These are phyloP conservation scores for Termitomyces sp. DNA, from an alignment of 768 basidiomycete species.

Conservation along the genomic window DNA sequence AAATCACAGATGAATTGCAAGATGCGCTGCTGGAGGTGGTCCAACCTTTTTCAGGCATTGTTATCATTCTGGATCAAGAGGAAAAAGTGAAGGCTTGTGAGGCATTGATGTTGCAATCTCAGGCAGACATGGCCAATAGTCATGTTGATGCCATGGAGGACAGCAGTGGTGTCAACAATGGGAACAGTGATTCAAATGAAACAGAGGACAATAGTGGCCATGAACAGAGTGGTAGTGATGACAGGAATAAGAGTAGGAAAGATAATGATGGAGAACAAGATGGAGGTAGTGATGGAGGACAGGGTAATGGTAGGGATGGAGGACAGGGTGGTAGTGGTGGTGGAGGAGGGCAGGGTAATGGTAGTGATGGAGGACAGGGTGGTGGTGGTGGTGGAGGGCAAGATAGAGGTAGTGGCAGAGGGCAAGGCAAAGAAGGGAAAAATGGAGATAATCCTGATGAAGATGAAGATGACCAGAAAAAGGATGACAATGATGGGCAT, in stretches of 20 bases:
- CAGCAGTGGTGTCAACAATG: background rate
- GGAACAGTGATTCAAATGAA: background rate
- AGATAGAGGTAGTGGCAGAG: no score
- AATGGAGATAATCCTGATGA: background rate
- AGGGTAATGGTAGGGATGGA: background rate
- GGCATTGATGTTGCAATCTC: background rate
- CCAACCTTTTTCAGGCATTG: background rate
- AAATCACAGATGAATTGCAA: background rate
- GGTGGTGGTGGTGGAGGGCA: background rate
- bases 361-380: rapidly evolving
- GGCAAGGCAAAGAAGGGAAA: background rate
- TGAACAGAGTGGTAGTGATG: background rate
- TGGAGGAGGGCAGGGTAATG: no score
- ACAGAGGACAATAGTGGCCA: no score
- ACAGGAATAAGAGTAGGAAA: background rate
- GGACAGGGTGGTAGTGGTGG: background rate
- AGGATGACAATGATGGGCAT: no score
- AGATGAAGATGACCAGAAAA: background rate
- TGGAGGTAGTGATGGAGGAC: background rate
- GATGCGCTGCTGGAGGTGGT: background rate
- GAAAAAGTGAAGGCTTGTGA: no score
- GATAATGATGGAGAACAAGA: rapidly evolving
- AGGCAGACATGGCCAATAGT: background rate
- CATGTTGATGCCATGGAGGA: background rate
- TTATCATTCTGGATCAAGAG: background rate